Conservation (phyloP, 2,329 filamentous ascomycete species). For the Didymella segeticola region DNA sequence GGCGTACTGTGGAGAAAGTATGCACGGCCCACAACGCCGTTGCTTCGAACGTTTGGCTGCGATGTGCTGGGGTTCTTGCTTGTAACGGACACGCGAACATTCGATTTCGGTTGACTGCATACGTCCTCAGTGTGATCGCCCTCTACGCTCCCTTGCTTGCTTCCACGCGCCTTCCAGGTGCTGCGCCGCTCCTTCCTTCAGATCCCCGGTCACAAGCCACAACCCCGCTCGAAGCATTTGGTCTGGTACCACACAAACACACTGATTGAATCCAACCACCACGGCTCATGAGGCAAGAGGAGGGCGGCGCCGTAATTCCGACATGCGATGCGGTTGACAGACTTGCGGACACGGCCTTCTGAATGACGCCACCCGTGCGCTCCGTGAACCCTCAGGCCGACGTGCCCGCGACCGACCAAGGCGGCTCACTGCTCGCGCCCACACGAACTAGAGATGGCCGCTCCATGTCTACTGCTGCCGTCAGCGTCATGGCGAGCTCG, state of each 20-base stretch:
- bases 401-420: constrained; percentile 43
- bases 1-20: constrained; percentile 8
- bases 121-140: constrained; percentile 12
- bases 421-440: constrained; percentile 53
- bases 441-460: constrained; percentile 59
- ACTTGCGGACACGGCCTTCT: constrained; percentile 47
- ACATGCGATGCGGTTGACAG: constrained; percentile 48
- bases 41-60: constrained; percentile 7
- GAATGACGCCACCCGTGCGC: constrained; percentile 52
- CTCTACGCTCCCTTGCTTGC: constrained; percentile 22
- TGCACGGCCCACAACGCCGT: background rate
- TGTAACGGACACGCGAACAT: constrained; percentile 9
- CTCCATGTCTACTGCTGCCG: constrained; percentile 59
- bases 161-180: constrained; percentile 14
- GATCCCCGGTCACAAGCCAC: constrained; percentile 21
- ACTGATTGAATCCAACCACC: constrained; percentile 26
- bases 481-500: constrained; percentile 65
- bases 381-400: constrained; percentile 50
- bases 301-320: constrained; percentile 35
- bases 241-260: constrained; percentile 22
- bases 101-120: constrained; percentile 4
- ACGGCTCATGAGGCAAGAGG: constrained; percentile 45
- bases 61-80: background rate
- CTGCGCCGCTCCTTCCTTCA: constrained; percentile 19
- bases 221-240: constrained; percentile 22